phyloP scores from a whole-genome alignment of 108 stramenopile species.

The Discostella pseudostelligera region DNA sequence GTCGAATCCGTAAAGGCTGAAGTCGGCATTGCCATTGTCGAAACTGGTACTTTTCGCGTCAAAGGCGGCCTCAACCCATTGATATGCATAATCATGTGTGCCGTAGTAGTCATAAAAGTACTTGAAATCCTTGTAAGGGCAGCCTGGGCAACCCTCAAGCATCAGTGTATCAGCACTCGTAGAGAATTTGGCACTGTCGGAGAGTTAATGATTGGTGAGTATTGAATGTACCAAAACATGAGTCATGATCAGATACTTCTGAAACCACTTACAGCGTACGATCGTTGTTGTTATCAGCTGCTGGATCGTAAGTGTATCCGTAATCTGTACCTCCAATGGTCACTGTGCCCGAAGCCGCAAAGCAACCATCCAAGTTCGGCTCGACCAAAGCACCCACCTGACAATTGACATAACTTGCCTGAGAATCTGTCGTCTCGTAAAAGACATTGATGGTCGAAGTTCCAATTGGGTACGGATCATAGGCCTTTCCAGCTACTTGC shows the following conservation, averaged over 20 bases:
- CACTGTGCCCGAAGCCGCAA: conserved; percentile 16
- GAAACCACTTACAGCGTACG: conserved; percentile 48
- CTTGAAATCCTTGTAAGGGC: conserved; percentile 51
- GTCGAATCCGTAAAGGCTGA: conserved; percentile 23
- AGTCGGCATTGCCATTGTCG: conserved; percentile 66
- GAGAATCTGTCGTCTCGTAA: conserved; percentile 53
- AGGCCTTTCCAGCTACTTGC: conserved; percentile 49
- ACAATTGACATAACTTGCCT: conserved; percentile 58
- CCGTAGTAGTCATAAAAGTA: conserved; percentile 75
- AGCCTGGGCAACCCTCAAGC: conserved; percentile 39
- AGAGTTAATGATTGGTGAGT: neutral
- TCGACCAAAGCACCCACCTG: conserved; percentile 62
- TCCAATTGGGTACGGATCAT: conserved; percentile 35
- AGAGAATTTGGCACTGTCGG: conserved; percentile 39
- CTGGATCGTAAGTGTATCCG: conserved; percentile 48
- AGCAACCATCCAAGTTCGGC: conserved; percentile 18
- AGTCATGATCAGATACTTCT: neutral
- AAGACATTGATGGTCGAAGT: conserved; percentile 44
- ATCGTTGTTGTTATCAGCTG: conserved; percentile 55
- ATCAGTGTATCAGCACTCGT: conserved; percentile 49
- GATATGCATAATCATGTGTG: conserved; percentile 55
- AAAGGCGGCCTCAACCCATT: conserved; percentile 72
- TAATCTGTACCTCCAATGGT: conserved; percentile 26
- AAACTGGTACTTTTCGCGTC: conserved; percentile 45
- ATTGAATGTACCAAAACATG: neutral